A percentile compares a stretch with the other conserved stretches of the same genome.
Evolutionary conservation across 305 asterid species (phyloP).

Genomic region (Fraxinus albicans): DNA sequence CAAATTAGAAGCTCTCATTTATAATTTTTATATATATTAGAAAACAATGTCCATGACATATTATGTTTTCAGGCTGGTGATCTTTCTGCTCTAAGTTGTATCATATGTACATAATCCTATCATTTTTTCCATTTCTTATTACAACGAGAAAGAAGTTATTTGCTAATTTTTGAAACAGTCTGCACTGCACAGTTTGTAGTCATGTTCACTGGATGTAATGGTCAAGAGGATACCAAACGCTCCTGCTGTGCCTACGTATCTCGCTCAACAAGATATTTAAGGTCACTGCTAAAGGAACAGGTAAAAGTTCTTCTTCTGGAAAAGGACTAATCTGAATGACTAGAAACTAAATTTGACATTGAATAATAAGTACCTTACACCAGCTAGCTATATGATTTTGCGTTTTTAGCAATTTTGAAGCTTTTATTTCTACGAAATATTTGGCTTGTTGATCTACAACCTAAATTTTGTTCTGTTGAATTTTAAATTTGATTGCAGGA

Average conservation of each 20-base stretch:
- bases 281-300: conserved; percentile 33
- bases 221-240: conserved; percentile 44
- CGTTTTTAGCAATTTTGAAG: conserved; percentile 14
- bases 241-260: conserved; percentile 20
- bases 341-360: not conserved
- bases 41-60: conserved; percentile 1
- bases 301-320: conserved; percentile 45
- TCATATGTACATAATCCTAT: conserved; percentile 13
- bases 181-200: conserved; percentile 81
- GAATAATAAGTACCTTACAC: not conserved
- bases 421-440: not conserved
- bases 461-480: conserved; percentile 16
- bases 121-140: conserved; percentile 6
- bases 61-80: not conserved
- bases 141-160: conserved; percentile 5
- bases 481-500: conserved; percentile 49
- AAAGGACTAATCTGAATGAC: conserved; percentile 10
- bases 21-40: not conserved
- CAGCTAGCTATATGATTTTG: conserved; percentile 8
- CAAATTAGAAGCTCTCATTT: not conserved
- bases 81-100: not conserved
- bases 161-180: conserved; percentile 46
- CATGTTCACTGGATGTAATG: conserved; percentile 60
- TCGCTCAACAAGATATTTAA: not conserved
- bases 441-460: conserved; percentile 14